A percentile compares a stretch with the other conserved stretches of the same genome.
Evolutionary conservation across 2,329 filamentous ascomycete genomes (phyloP).

Genomic region (Cryphonectria carpinicola): DNA sequence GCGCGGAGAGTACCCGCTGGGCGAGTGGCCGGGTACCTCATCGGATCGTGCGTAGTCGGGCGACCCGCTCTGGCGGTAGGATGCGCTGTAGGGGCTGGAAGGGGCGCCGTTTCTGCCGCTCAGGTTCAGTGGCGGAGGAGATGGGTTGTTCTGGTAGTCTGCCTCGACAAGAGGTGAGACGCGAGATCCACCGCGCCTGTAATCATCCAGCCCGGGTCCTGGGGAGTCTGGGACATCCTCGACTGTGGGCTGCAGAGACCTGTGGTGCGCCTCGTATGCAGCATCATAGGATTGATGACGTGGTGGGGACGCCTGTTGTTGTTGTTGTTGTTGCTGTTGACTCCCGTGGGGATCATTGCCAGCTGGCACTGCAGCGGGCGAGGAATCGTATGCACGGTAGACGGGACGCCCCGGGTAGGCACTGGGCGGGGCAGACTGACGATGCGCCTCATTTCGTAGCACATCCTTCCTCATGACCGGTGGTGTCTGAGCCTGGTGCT

Average conservation of each 20-base stretch:
- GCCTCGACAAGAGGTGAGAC: constrained; percentile 36
- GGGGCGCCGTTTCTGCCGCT: constrained; percentile 41
- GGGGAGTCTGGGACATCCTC: constrained; percentile 66
- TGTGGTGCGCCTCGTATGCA: constrained; percentile 49
- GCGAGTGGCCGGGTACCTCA: constrained; percentile 33
- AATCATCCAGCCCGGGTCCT: constrained; percentile 33
- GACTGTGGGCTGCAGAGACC: constrained; percentile 64
- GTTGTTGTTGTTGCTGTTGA: constrained; percentile 35
- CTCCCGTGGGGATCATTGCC: constrained; percentile 37
- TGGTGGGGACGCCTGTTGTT: constrained; percentile 42
- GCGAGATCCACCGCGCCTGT: constrained; percentile 35
- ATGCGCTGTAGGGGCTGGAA: constrained; percentile 33
- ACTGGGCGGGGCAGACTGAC: constrained; percentile 50
- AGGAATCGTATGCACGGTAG: constrained; percentile 56
- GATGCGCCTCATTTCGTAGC: constrained; percentile 59
- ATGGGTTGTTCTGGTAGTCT: constrained; percentile 45
- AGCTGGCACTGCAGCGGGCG: constrained; percentile 42
- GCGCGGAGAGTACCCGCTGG: constrained; percentile 39
- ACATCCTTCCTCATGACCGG: constrained; percentile 62
- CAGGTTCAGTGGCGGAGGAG: constrained; percentile 52
- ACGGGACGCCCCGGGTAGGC: constrained; percentile 57
- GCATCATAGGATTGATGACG: constrained; percentile 58
- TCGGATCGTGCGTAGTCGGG: constrained; percentile 36
- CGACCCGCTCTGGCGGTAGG: constrained; percentile 36
- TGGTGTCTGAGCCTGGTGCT: constrained; percentile 36